Evolutionary conservation across 495 filamentous ascomycete genomes (phyloP), one percentile per base, ranked within the genome.

Genomic region (Aspergillus indologenus): DNA sequence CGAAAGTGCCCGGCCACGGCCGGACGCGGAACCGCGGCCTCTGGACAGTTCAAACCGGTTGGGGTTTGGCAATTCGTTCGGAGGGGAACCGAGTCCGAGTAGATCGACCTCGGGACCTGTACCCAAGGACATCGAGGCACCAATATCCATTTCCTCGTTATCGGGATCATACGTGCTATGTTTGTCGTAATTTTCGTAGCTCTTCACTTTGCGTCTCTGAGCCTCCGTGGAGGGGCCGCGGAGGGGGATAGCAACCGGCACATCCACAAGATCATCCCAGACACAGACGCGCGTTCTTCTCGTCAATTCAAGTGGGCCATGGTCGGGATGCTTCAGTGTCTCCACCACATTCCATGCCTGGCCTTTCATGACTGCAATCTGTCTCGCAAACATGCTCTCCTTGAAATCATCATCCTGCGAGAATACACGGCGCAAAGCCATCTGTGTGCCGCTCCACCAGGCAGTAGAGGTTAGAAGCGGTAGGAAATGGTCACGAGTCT

Each of bases 281-380:
- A 98, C 92, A 66, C 91, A 96, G 31, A 98, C 92, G 65, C 93
- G 84, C 17, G 90, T 86, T 64, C 94, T 81, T 61, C 94, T 83
- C 19, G 93, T 97, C 58, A 98, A 80, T 73, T 98, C 94, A 18
- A 98, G 78, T 1, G 94, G 94, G 1, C 94, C 94, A 63, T 97
- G 93, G 70, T 96, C 95, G 1, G 82, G 80, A 4, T 87, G 88
- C 68, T 98, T 98, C 53, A 98, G 78, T 12, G 93, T 96, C 76
- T 98, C 94, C 9, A 98, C 92, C 2, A 98, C 94, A 71, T 98
- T 98, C 90, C 92, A 98, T 9, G 95, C 94, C 66, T 98, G 94
- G 5, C 94, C 94, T 75, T 98, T 98, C 90, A 98, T 94, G 44
- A 98, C 94, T 1, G 95, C 93, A 49, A 98, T 96, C 66, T 98